Base-by-base conservation (phyloP, 768 basidiomycete genomes). In the Vararia minispora region DNA sequence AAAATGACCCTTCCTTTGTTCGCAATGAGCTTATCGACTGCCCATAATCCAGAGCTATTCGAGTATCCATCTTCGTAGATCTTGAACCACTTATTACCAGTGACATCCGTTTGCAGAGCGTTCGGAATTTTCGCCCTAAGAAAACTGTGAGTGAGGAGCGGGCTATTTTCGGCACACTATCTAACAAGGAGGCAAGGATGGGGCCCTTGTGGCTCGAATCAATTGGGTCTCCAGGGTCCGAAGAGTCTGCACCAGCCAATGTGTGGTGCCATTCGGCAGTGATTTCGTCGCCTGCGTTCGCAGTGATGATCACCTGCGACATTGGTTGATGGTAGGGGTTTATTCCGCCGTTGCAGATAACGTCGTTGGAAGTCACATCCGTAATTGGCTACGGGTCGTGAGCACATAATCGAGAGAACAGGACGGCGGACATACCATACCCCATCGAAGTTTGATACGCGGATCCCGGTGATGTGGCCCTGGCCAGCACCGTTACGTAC, bases 311-410 rank as follows among this genome's bases (percentile, higher is more conserved):
- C 1, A 56, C 56, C 17, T 52, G 53, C 4, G 68, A 71, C 11
- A 72, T 50, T 7, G 69, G 71, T 40, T 60, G 56, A 35, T 63
- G 62, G 52, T 70, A 72, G 1, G 69, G 71, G 50, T 73, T 74
- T 46, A 71, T 70, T 10, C 71, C 72, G 17, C 73, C 71, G 35
- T 76, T 76, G 63, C 74, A 76, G 41, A 74, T 75, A 32, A 69
- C 16, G 36, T 62, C 67, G 54, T 71, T 71, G 0, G 69, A 71
- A 6, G 63, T 71, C 10, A 76, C 71, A 48, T 75, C 68, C 13
- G 54, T 71, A 41, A 78, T 72, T 12, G 73, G 72, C 72, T 74
- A 37, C 12, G 40, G 18, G 16, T 9, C 4, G 31, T 17, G 21
- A 25, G 6, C 20, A 28, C 7, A 28, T 34, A 4, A 33, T 22